phyloP scores from a whole-genome alignment of 768 basidiomycete genomes.

The Amanita brunnescens region DNA sequence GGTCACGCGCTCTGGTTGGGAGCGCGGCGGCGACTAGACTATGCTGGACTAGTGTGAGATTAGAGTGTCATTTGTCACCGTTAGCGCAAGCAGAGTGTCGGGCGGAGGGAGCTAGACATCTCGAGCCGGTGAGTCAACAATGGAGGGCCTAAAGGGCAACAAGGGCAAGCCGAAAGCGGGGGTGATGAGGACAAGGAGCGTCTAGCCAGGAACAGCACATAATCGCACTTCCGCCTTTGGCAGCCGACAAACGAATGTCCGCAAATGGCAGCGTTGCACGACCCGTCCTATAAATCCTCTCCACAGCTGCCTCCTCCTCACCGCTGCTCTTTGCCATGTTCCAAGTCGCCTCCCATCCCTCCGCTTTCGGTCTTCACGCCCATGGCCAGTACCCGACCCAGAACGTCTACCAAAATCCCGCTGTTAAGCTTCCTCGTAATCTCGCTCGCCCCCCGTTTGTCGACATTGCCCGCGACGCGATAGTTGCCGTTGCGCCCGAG shows the following conservation, averaged over 20 bases:
- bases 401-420: slow-evolving; percentile 16
- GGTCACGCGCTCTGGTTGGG: too few relatives aligned
- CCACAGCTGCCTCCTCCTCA: slow-evolving; percentile 1
- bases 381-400: slow-evolving; percentile 26
- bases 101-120: too few relatives aligned
- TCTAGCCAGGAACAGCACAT: neutral
- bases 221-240: slow-evolving; percentile 17
- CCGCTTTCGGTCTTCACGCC: slow-evolving; percentile 29
- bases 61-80: too few relatives aligned
- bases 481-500: slow-evolving; percentile 60
- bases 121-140: neutral
- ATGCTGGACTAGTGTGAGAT: too few relatives aligned
- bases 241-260: slow-evolving; percentile 31
- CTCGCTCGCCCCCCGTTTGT: slow-evolving; percentile 54
- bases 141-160: neutral
- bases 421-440: slow-evolving; percentile 63
- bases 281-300: slow-evolving; percentile 12
- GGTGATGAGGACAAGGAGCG: neutral
- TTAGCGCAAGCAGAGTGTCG: too few relatives aligned
- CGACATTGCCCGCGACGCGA: slow-evolving; percentile 48
- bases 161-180: neutral
- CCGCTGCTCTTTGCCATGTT: slow-evolving; percentile 25
- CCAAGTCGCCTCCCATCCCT: slow-evolving; percentile 38
- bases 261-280: slow-evolving; percentile 21
- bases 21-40: too few relatives aligned